Conservation (phyloP, 352 stramenopile genomes). For the Globisporangium alternatum region DNA sequence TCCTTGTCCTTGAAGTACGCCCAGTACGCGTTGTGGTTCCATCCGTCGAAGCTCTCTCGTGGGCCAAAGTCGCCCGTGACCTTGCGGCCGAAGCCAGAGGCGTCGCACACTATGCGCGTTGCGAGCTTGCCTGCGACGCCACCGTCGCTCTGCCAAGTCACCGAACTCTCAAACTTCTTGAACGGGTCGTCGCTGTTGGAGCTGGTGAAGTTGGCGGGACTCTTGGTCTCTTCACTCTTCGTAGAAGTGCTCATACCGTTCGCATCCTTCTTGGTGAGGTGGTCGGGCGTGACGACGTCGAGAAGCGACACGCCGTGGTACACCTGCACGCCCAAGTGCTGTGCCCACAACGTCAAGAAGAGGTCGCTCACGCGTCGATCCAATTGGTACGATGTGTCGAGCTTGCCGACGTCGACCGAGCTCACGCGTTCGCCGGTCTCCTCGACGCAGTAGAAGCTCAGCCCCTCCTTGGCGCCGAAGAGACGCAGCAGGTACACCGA, state of each 20-base stretch:
- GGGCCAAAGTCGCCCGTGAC: neutral
- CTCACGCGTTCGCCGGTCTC: neutral
- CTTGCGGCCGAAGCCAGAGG: constrained; percentile 2
- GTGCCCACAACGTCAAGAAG: neutral
- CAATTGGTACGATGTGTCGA: neutral
- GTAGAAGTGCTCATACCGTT: neutral
- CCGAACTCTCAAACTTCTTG: constrained; percentile 6
- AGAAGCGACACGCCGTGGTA: constrained; percentile 1
- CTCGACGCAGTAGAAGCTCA: constrained; percentile 6
- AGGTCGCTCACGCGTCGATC: constrained; percentile 1
- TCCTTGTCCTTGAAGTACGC: constrained; percentile 7
- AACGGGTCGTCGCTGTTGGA: neutral
- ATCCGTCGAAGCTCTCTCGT: neutral
- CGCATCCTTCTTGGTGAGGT: neutral
- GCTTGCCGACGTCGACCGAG: neutral
- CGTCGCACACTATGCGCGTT: neutral
- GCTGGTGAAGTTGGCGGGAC: neutral
- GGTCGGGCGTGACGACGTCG: constrained; percentile 2
- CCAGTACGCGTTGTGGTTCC: constrained; percentile 5
- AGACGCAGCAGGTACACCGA: constrained; percentile 3
- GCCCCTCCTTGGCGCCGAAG: constrained; percentile 2
- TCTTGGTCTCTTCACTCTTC: neutral
- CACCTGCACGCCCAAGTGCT: neutral
- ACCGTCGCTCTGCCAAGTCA: neutral
- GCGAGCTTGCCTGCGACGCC: neutral